These are phyloP conservation scores for Seminavis robusta DNA, from an alignment of 108 stramenopile species.

Conservation along the genomic window DNA sequence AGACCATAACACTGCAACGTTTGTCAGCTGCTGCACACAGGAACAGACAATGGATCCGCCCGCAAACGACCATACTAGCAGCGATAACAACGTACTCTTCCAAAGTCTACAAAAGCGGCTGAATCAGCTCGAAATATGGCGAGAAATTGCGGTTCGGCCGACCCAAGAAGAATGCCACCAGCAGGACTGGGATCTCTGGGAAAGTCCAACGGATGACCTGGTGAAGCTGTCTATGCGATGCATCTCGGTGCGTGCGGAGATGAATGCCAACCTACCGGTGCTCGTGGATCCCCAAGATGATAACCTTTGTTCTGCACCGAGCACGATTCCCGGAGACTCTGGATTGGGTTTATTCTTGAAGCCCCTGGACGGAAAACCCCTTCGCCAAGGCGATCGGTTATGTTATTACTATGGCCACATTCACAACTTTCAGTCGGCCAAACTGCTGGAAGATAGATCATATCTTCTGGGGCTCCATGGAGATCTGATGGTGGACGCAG, in stretches of 20 bases:
- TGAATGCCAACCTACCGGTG: slow-evolving; percentile 24
- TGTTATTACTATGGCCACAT: slow-evolving; percentile 35
- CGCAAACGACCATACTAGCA: too few relatives aligned
- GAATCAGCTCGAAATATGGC: slow-evolving; percentile 24
- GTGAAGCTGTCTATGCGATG: slow-evolving; percentile 13
- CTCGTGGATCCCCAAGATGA: slow-evolving; percentile 1
- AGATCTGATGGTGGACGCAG: slow-evolving; percentile 21
- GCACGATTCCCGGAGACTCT: slow-evolving; percentile 19
- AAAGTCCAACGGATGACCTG: slow-evolving; percentile 11
- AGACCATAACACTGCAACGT: too few relatives aligned
- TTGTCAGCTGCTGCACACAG: too few relatives aligned
- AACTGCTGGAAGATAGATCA: slow-evolving; percentile 11
- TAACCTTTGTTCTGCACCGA: slow-evolving; percentile 3
- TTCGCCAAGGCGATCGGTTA: slow-evolving; percentile 18
- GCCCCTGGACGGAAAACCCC: not conserved
- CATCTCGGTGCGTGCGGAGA: slow-evolving; percentile 1
- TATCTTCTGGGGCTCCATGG: slow-evolving; percentile 28
- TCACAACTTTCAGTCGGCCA: slow-evolving; percentile 19
- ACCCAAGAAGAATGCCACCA: slow-evolving; percentile 9
- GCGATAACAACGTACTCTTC: too few relatives aligned
- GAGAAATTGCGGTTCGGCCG: slow-evolving; percentile 35
- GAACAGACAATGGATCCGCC: too few relatives aligned
- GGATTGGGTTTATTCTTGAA: slow-evolving; percentile 30
- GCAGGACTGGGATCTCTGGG: slow-evolving; percentile 20
- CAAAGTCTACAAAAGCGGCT: slow-evolving; percentile 11